Percentiles rank a stretch among this genome's conserved stretches.
Conservation (phyloP, 164 flowering plant genomes). For the Vitis riparia region DNA sequence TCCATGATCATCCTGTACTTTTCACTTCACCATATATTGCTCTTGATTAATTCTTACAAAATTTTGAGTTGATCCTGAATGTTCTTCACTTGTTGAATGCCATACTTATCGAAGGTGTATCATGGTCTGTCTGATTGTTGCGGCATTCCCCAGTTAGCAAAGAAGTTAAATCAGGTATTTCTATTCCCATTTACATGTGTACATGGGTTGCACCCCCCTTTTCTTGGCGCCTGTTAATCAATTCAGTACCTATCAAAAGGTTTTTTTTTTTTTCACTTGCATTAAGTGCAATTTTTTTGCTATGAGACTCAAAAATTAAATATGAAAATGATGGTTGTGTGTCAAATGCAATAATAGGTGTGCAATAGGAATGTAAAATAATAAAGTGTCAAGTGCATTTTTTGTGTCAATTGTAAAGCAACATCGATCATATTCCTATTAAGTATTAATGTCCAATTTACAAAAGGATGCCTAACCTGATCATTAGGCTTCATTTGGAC, state of each 20-base stretch:
- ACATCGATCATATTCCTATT: no score
- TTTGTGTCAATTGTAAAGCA: no score
- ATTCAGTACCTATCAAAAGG: no score
- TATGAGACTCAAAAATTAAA: background rate
- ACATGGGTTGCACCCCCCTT: no score
- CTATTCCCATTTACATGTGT: background rate
- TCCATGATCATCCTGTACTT: constrained; percentile 42
- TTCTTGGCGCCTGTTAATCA: no score
- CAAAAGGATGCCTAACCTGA: no score
- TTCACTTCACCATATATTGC: constrained; percentile 11
- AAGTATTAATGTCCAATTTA: no score
- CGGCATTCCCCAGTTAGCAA: constrained; percentile 57
- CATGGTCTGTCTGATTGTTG: constrained; percentile 43
- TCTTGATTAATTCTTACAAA: background rate
- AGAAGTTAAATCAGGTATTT: constrained; percentile 53
- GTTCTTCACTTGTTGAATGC: background rate
- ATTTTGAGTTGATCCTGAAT: background rate
- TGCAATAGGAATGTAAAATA: background rate
- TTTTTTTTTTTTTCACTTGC: background rate
- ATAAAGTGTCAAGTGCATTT: background rate
- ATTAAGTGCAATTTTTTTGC: background rate
- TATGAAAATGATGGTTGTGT: background rate
- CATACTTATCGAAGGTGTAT: constrained; percentile 31
- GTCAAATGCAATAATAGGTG: background rate
- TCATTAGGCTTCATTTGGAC: no score